These are phyloP conservation scores for Lentinula edodes DNA, from an alignment of 768 basidiomycete genomes.

Conservation along the genomic window DNA sequence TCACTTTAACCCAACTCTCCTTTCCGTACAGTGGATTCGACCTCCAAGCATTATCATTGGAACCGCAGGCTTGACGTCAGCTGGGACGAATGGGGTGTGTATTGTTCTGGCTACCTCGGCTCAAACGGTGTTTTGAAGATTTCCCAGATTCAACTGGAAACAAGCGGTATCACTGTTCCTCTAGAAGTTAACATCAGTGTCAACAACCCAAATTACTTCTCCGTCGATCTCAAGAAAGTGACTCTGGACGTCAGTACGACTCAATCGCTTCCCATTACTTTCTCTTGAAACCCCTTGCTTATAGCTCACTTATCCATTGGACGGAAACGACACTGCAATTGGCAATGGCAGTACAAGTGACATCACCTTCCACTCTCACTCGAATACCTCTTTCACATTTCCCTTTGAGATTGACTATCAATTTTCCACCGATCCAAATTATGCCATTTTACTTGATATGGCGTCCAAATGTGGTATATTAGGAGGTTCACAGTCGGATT, in stretches of 20 bases:
- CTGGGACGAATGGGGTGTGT: constrained; percentile 41
- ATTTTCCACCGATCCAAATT: constrained; percentile 43
- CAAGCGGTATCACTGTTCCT: constrained; percentile 44
- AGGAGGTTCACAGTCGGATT: constrained; percentile 37
- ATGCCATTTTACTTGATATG: constrained; percentile 54
- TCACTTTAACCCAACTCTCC: background rate
- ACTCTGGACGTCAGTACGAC: constrained; percentile 44
- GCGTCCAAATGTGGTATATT: constrained; percentile 54
- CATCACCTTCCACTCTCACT: constrained; percentile 43
- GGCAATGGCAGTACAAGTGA: constrained; percentile 52
- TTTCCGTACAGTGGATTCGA: constrained; percentile 56
- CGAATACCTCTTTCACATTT: constrained; percentile 65
- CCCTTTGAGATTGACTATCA: constrained; percentile 69
- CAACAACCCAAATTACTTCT: constrained; percentile 78
- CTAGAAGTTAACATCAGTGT: constrained; percentile 73
- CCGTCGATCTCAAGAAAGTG: constrained; percentile 59
- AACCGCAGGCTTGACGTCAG: constrained; percentile 32
- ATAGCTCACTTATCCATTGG: constrained; percentile 73
- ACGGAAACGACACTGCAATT: constrained; percentile 60
- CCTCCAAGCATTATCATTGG: constrained; percentile 67
- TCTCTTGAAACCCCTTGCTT: background rate
- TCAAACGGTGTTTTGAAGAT: background rate
- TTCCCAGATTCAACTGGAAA: constrained; percentile 29
- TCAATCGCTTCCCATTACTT: background rate
- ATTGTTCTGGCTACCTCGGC: background rate